Percentiles rank a stretch among this genome's conserved stretches.
These are phyloP conservation scores for Arabidopsis suecica DNA, from an alignment of 345 rosid species.

Conservation along the genomic window DNA sequence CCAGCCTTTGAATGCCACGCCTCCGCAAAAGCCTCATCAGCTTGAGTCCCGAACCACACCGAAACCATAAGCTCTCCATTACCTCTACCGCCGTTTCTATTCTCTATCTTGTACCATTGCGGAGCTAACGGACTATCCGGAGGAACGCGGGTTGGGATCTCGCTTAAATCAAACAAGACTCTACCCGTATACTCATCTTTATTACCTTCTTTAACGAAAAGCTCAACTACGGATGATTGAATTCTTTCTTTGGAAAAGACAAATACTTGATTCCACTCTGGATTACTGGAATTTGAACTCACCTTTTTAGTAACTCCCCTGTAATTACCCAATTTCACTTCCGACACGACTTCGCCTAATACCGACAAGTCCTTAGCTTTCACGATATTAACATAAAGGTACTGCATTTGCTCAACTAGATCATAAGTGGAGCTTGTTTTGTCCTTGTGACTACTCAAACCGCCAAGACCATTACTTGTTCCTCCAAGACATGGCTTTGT, in stretches of 20 bases:
- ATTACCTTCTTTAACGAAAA: background rate
- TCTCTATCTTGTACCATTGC: constrained; percentile 3
- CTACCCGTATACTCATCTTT: background rate
- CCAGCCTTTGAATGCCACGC: constrained; percentile 7
- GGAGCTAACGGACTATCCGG: background rate
- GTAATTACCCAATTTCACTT: constrained; percentile 4
- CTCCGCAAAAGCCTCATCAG: background rate
- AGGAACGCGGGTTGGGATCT: background rate
- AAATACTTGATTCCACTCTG: constrained; percentile 1
- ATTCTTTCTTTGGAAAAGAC: background rate
- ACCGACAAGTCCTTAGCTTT: background rate
- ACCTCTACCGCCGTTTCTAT: background rate
- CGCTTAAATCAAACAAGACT: background rate
- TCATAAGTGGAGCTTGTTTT: constrained; percentile 2
- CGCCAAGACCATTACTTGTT: background rate
- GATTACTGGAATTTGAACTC: background rate
- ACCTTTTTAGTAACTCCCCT: background rate
- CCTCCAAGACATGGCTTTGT: background rate
- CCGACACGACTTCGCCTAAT: background rate
- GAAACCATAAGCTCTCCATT: background rate
- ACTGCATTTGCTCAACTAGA: background rate
- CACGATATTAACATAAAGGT: background rate
- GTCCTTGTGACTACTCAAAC: background rate
- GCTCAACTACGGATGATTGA: background rate
- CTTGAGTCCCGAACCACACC: constrained; percentile 1